Percentiles rank a stretch among this genome's conserved stretches.
Conservation (phyloP, 2,329 filamentous ascomycete genomes). For the Colletotrichum australisinense region DNA sequence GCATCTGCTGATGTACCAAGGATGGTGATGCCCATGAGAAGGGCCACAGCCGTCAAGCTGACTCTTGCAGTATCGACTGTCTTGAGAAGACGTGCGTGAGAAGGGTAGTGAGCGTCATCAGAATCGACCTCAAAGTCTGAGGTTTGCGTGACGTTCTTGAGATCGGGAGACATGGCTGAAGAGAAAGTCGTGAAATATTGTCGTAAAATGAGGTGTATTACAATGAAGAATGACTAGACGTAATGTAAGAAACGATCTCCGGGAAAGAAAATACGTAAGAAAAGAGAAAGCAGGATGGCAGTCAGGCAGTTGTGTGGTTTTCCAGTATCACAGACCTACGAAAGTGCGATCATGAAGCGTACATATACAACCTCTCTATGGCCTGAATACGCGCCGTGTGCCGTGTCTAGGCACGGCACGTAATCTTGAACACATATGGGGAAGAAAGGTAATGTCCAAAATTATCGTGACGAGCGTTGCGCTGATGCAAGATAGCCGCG, state of each 20-base stretch:
- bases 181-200: neutral
- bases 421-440: slow-evolving; percentile 11
- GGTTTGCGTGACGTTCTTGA: slow-evolving; percentile 53
- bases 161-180: slow-evolving; percentile 38
- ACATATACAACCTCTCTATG: slow-evolving; percentile 20
- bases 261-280: neutral
- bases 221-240: neutral
- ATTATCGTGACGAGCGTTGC: slow-evolving; percentile 33
- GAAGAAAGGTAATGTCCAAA: slow-evolving; percentile 3
- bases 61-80: slow-evolving; percentile 57
- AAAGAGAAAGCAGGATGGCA: neutral
- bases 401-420: slow-evolving; percentile 6
- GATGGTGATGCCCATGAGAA: slow-evolving; percentile 63
- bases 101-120: slow-evolving; percentile 49
- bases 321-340: neutral
- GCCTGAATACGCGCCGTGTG: slow-evolving; percentile 10
- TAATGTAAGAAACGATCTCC: neutral
- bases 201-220: neutral
- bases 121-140: slow-evolving; percentile 63
- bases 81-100: slow-evolving; percentile 52
- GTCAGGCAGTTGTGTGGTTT: neutral
- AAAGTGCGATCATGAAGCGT: neutral
- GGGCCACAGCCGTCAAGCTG: slow-evolving; percentile 60
- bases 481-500: slow-evolving; percentile 37
- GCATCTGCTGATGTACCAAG: slow-evolving; percentile 66